Conservation (phyloP, 495 filamentous ascomycete genomes). For the Cudoniella acicularis region DNA sequence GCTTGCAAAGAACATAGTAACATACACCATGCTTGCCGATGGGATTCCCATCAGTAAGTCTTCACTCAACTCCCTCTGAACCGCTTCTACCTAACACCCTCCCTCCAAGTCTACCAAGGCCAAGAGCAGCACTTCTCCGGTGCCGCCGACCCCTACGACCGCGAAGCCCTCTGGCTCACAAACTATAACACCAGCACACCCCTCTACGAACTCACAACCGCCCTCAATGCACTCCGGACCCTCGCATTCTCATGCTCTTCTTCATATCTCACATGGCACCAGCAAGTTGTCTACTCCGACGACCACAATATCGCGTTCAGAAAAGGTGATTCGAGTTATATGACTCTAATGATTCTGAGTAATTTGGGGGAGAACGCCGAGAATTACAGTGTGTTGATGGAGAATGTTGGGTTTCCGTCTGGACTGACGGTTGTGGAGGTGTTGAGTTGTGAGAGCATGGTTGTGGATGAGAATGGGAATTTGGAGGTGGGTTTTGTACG, state of each 20-base stretch:
- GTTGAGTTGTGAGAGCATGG: slow-evolving; percentile 22
- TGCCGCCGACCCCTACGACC: slow-evolving; percentile 54
- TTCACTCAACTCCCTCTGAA: background rate
- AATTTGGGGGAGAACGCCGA: slow-evolving; percentile 48
- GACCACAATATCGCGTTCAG: slow-evolving; percentile 54
- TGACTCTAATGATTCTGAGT: slow-evolving; percentile 56
- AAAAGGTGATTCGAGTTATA: slow-evolving; percentile 52
- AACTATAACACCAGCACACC: slow-evolving; percentile 53
- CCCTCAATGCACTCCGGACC: slow-evolving; percentile 54
- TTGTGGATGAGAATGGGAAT: background rate
- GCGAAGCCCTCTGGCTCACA: slow-evolving; percentile 70
- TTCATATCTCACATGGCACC: slow-evolving; percentile 48
- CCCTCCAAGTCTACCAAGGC: slow-evolving; percentile 49
- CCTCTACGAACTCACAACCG: slow-evolving; percentile 55
- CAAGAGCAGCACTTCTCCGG: slow-evolving; percentile 69
- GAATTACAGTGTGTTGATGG: slow-evolving; percentile 43
- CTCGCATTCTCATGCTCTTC: slow-evolving; percentile 41
- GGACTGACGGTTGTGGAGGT: slow-evolving; percentile 30
- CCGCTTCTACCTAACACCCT: no score
- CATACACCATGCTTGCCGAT: slow-evolving; percentile 66
- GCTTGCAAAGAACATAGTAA: slow-evolving; percentile 62
- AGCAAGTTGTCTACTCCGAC: slow-evolving; percentile 52
- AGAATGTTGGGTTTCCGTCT: slow-evolving; percentile 27
- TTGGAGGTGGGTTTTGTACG: background rate
- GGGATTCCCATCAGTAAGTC: slow-evolving; percentile 13